Evolutionary conservation across 2,329 filamentous ascomycete species (phyloP).

Genomic region (Sporothrix dimorphospora): DNA sequence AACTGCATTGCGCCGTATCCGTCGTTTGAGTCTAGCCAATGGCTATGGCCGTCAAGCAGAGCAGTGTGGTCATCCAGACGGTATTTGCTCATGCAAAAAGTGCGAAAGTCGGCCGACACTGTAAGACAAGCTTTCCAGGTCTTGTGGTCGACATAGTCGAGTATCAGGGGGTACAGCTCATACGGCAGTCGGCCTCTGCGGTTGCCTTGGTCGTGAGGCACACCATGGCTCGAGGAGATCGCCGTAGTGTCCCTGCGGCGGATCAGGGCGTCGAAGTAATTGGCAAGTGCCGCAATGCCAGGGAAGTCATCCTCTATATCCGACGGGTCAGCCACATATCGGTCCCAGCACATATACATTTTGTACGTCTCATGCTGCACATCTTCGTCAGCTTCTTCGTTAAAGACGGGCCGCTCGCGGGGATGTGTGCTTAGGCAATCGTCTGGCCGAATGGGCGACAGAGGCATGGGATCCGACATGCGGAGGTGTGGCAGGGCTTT

Average conservation of each 20-base stretch:
- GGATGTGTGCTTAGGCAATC: conserved; percentile 23
- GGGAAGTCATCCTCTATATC: neutral
- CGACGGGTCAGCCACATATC: neutral
- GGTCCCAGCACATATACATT: neutral
- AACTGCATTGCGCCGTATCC: neutral
- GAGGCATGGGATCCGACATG: neutral
- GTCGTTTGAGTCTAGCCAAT: neutral
- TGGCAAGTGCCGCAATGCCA: conserved; percentile 21
- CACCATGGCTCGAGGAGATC: neutral
- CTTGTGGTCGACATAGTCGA: conserved; percentile 21
- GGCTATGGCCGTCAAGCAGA: neutral
- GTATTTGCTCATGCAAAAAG: neutral
- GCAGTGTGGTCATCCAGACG: neutral
- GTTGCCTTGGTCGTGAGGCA: neutral
- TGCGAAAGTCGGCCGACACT: conserved; percentile 9
- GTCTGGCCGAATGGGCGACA: neutral
- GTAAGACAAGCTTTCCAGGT: conserved; percentile 25
- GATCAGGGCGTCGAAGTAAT: conserved; percentile 10
- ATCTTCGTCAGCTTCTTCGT: no score
- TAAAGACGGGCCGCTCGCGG: conserved; percentile 3
- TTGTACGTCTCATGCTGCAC: neutral
- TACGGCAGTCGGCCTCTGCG: neutral
- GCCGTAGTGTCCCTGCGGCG: neutral
- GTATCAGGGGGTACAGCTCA: conserved; percentile 19
- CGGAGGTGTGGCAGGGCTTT: neutral